Evolutionary conservation across 306 rosid species (phyloP), one percentile per base, ranked within the genome.

Genomic region (Cotoneaster glaucophyllus): DNA sequence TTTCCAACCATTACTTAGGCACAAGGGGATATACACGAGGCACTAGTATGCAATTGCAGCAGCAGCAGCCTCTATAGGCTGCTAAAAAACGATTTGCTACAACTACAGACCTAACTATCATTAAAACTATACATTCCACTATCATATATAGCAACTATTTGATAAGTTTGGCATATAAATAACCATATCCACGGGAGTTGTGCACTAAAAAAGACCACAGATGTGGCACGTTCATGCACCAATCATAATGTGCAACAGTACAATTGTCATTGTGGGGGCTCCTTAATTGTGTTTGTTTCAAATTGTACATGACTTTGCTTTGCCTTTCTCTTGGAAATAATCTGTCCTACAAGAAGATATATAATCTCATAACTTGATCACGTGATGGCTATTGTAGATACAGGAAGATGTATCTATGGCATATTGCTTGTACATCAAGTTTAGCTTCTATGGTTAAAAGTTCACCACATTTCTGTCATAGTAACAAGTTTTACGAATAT

Each of bases 151-250:
- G 54, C 76, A 43, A 73, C 77, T 73, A 28, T 61, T 61, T 41
- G 69, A 73, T 41, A 25, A 58, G 76, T 58, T 58, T 43, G 77
- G 57, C 44, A 19, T 43, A 73, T 11, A 14, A 59, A 73, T 64
- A 73, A 17, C 29, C 29, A 61, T 59, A 73, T 59, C 69, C 28
- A 19, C 58, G 59, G 58, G 28, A 41, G 41, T 48, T 73, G 22
- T 17, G 59, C 69, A 61, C 43, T 28, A 43, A 65, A 57, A 22
- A 45, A 41, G 8, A 32, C 59, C 39, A 59, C 58, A 73, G 45
- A 73, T 59, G 29, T 8, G 58, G 43, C 77, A 73, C 59, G 43
- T 43, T 73, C 68, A 43, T 59, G 58, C 43, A 59, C 44, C 8
- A 11, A 58, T 72, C 24, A n/a, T 53, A 13, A 32, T 24, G 54